Percentiles rank a stretch among this genome's conserved stretches.
Evolutionary conservation across 371 early-diverging fungal species (phyloP).

Genomic region (Mortierella sp.): DNA sequence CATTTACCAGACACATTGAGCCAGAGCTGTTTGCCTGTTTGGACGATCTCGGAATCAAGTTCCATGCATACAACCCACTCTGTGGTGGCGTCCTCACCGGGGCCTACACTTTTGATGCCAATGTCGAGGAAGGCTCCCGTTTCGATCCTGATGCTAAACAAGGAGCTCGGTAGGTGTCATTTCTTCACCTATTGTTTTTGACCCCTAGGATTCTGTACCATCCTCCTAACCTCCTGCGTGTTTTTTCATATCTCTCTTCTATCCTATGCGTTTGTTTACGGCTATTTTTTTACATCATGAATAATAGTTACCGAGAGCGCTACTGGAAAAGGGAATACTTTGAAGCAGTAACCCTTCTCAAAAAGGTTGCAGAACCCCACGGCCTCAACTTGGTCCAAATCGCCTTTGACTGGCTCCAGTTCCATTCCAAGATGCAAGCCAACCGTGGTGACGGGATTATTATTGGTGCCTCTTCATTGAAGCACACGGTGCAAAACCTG

Average conservation of each 20-base stretch:
- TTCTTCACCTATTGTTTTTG: neutral
- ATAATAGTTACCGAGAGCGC: conserved; percentile 64
- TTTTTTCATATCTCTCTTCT: no score
- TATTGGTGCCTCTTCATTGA: conserved; percentile 71
- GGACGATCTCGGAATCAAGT: conserved; percentile 64
- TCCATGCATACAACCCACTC: conserved; percentile 75
- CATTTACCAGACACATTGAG: conserved; percentile 74
- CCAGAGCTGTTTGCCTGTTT: conserved; percentile 74
- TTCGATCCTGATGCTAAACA: conserved; percentile 65
- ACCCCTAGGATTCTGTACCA: neutral
- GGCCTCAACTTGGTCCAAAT: conserved; percentile 63
- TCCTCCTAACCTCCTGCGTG: no score
- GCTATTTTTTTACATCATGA: neutral
- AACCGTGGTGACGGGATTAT: conserved; percentile 70
- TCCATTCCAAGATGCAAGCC: conserved; percentile 70
- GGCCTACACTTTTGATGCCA: conserved; percentile 52
- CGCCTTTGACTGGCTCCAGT: conserved; percentile 74
- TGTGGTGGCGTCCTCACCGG: conserved; percentile 72
- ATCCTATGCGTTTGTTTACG: no score
- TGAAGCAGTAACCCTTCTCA: conserved; percentile 63
- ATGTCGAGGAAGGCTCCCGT: conserved; percentile 64
- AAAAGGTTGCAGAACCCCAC: conserved; percentile 58
- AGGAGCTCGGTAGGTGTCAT: conserved; percentile 57
- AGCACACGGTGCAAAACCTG: conserved; percentile 65
- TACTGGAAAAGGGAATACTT: conserved; percentile 75